phyloP scores from a whole-genome alignment of 257 asterid species.

The Jacaranda mimosifolia region DNA sequence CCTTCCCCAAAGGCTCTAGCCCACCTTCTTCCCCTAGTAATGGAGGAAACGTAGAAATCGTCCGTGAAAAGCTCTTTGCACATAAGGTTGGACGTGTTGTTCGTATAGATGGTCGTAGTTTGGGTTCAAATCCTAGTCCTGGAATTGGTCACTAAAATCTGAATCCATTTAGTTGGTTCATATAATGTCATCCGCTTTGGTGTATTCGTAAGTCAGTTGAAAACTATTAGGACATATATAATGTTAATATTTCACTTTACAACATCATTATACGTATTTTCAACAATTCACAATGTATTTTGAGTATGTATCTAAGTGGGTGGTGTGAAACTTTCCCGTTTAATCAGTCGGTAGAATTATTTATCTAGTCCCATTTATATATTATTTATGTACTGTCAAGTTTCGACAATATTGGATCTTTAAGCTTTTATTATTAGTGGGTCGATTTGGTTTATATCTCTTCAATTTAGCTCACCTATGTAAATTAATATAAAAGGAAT shows the following conservation, averaged over 20 bases:
- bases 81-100: background rate
- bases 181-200: too few species aligned
- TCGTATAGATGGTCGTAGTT: constrained; percentile 26
- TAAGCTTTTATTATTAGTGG: background rate
- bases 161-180: too few species aligned
- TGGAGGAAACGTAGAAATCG: background rate
- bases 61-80: background rate
- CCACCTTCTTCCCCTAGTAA: constrained; percentile 30
- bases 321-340: too few species aligned
- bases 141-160: constrained; percentile 22
- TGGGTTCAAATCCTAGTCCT: constrained; percentile 37
- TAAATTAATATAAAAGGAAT: too few species aligned
- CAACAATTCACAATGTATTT: too few species aligned
- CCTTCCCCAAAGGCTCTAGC: constrained; percentile 1
- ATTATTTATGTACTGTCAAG: background rate
- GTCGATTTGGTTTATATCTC: background rate
- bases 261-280: too few species aligned
- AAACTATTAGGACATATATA: too few species aligned
- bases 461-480: background rate
- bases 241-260: too few species aligned
- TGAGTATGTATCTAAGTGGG: too few species aligned
- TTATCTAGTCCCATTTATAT: background rate
- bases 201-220: too few species aligned
- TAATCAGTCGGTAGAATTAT: background rate
- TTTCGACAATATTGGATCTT: background rate